Evolutionary conservation across 495 filamentous ascomycete genomes (phyloP).

Genomic region (Daldinia bambusicola): DNA sequence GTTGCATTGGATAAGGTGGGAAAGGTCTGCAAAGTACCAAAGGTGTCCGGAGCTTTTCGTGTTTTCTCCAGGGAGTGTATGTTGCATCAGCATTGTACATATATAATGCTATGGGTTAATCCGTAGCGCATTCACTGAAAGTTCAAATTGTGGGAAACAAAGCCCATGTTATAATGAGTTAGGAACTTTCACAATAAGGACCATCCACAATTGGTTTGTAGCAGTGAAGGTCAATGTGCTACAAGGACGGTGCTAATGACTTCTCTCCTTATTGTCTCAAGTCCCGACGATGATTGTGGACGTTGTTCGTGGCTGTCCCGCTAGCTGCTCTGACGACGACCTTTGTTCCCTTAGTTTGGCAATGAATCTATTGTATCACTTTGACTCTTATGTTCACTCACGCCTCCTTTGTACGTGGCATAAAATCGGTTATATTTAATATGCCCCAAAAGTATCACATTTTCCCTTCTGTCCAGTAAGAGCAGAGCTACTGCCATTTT

Average conservation of each 20-base stretch:
- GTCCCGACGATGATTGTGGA: not conserved
- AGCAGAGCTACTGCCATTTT: not conserved
- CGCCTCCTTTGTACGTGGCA: not conserved
- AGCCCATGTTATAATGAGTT: conserved; percentile 24
- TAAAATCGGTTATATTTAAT: conserved; percentile 3
- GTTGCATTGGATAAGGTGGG: conserved; percentile 13
- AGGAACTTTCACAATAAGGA: conserved; percentile 17
- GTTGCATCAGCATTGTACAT: conserved; percentile 30
- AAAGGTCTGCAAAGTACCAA: conserved; percentile 8
- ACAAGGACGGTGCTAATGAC: not conserved
- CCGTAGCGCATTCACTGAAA: conserved; percentile 12
- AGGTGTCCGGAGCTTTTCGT: conserved; percentile 21
- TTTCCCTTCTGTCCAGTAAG: not conserved
- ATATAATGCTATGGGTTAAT: conserved; percentile 5
- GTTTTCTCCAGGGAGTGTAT: not conserved
- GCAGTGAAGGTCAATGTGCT: not conserved
- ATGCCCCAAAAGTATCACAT: not conserved
- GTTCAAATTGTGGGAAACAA: conserved; percentile 14
- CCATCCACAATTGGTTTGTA: conserved; percentile 16
- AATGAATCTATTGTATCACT: not conserved
- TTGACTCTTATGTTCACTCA: not conserved
- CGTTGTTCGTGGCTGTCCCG: not conserved
- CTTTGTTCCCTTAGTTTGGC: not conserved
- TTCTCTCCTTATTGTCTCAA: conserved; percentile 1
- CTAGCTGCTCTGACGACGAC: not conserved